A percentile compares a stretch with the other conserved stretches of the same genome.
These are phyloP conservation scores for Sphaerosporella brunnea DNA, from an alignment of 495 filamentous ascomycete genomes.

Conservation along the genomic window DNA sequence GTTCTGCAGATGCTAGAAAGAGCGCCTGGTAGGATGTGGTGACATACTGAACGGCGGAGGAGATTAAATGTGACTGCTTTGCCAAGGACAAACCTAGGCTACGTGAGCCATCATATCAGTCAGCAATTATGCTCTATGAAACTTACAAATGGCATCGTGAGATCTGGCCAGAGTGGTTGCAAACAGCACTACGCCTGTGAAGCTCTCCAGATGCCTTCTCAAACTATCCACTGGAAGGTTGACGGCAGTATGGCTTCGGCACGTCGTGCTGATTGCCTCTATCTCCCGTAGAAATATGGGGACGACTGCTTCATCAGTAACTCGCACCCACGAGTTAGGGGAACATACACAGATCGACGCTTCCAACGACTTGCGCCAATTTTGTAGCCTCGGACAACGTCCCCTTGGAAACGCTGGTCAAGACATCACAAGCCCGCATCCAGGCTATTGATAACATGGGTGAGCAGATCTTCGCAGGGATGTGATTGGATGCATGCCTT, in stretches of 20 bases:
- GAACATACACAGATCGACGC: neutral
- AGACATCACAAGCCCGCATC: neutral
- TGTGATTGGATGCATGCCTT: neutral
- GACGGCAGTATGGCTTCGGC: neutral
- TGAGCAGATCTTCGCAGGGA: neutral
- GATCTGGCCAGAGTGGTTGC: neutral
- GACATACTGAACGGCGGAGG: neutral
- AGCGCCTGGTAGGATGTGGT: neutral
- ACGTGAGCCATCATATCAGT: neutral
- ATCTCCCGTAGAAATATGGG: conserved; percentile 1
- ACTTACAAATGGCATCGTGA: neutral
- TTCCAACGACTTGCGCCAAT: neutral
- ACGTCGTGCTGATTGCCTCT: neutral
- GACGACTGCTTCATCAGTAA: neutral
- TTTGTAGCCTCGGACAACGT: neutral
- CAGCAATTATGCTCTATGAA: neutral
- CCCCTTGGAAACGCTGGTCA: neutral
- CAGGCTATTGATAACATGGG: neutral
- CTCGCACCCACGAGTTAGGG: neutral
- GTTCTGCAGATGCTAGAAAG: neutral
- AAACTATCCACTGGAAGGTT: neutral
- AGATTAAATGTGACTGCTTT: neutral
- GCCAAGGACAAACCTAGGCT: neutral
- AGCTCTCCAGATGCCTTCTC: neutral
- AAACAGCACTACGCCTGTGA: neutral